Evolutionary conservation across 352 stramenopile species (phyloP).

Genomic region (Ochromonadaceae sp.): DNA sequence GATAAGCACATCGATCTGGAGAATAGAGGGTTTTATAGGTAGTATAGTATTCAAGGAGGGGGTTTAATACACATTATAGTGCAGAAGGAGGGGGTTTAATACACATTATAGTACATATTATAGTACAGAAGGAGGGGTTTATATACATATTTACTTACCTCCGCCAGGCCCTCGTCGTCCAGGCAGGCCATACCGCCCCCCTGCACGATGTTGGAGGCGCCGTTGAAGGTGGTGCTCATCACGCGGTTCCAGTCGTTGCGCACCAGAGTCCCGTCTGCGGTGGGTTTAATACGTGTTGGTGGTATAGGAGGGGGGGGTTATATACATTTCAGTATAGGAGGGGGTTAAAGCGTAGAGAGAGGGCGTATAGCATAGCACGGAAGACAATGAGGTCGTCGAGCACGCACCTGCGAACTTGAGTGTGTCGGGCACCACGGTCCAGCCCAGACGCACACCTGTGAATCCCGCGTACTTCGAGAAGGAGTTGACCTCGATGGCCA

Average conservation of each 20-base stretch:
- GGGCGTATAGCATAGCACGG: too few relatives aligned
- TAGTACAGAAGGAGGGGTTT: too few relatives aligned
- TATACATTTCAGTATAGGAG: not conserved
- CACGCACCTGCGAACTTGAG: slow-evolving; percentile 54
- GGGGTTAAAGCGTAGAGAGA: not conserved
- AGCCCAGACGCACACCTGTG: slow-evolving; percentile 60
- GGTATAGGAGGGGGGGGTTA: not conserved
- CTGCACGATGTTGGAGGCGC: slow-evolving; percentile 66
- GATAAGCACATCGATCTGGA: slow-evolving; percentile 46
- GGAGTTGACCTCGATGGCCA: slow-evolving; percentile 58
- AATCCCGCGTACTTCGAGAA: slow-evolving; percentile 75
- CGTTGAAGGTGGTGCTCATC: slow-evolving; percentile 69
- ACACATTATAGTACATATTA: too few relatives aligned
- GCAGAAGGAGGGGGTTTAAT: too few relatives aligned
- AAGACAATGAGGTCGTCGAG: too few relatives aligned
- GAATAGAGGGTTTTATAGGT: too few relatives aligned
- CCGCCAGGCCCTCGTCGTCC: slow-evolving; percentile 50
- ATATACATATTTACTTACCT: too few relatives aligned
- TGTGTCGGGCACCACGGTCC: slow-evolving; percentile 56
- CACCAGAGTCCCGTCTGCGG: slow-evolving; percentile 42
- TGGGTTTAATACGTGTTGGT: too few relatives aligned
- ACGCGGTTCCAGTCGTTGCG: slow-evolving; percentile 64
- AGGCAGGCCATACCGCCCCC: slow-evolving; percentile 57
- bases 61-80: too few relatives aligned
- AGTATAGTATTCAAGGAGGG: too few relatives aligned